Evolutionary conservation across 2,329 filamentous ascomycete species (phyloP).

Genomic region (Aspergillus tamarii): DNA sequence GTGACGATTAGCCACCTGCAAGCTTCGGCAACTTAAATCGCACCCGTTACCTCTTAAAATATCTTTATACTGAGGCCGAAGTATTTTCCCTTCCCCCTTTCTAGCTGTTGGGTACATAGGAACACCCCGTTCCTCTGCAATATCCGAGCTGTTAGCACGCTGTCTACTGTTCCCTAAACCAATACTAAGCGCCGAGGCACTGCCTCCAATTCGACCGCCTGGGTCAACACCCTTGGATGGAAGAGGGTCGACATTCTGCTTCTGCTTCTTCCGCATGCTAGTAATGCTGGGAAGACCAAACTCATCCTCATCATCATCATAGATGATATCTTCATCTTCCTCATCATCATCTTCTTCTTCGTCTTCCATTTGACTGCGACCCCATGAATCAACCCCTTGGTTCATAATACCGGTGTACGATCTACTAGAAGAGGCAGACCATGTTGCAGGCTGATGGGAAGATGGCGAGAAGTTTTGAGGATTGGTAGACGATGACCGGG

Average conservation of each 20-base stretch:
- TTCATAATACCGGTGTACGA: slow-evolving; percentile 81
- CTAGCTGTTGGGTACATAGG: slow-evolving; percentile 85
- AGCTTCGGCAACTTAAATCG: not conserved
- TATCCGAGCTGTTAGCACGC: slow-evolving; percentile 86
- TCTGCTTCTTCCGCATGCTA: slow-evolving; percentile 78
- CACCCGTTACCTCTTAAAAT: slow-evolving; percentile 68
- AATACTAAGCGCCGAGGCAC: slow-evolving; percentile 32
- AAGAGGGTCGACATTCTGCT: slow-evolving; percentile 43
- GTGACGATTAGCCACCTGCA: not conserved
- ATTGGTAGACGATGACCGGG: slow-evolving; percentile 59
- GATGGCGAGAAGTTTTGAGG: slow-evolving; percentile 57
- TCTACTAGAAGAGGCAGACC: slow-evolving; percentile 61
- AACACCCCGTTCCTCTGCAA: slow-evolving; percentile 83
- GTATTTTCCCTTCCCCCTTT: slow-evolving; percentile 90
- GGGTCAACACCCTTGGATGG: slow-evolving; percentile 49
- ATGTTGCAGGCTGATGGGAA: slow-evolving; percentile 48
- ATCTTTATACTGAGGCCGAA: slow-evolving; percentile 96
- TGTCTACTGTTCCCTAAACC: slow-evolving; percentile 55
- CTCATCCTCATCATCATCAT: slow-evolving; percentile 90
- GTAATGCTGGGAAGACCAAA: slow-evolving; percentile 92
- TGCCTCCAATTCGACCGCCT: slow-evolving; percentile 34
- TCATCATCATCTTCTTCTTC: slow-evolving; percentile 64
- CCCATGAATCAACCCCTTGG: slow-evolving; percentile 82
- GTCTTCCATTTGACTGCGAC: slow-evolving; percentile 45
- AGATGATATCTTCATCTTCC: slow-evolving; percentile 71